Evolutionary conservation across 805 yeast genomes (phyloP).

Genomic region (Nakazawaea pomicola): DNA sequence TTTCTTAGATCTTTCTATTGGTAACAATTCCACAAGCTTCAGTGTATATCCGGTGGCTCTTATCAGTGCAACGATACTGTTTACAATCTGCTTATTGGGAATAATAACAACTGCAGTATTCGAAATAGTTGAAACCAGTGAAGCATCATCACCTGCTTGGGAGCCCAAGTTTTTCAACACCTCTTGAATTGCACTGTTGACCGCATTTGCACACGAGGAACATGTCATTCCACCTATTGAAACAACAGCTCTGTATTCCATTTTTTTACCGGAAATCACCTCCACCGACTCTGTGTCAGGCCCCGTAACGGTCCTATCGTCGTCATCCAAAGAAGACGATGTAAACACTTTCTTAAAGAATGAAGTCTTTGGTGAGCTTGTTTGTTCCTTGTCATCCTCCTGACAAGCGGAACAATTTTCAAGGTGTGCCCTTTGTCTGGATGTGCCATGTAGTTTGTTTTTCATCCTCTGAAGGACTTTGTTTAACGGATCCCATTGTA

Average conservation of each 20-base stretch:
- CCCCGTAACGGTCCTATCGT: too few species aligned
- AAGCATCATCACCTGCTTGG: constrained; percentile 15
- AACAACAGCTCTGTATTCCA: constrained; percentile 45
- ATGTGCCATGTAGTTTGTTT: constrained; percentile 17
- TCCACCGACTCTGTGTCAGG: constrained; percentile 18
- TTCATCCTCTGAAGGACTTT: constrained; percentile 16
- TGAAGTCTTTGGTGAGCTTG: constrained; percentile 15
- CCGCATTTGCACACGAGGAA: constrained; percentile 50
- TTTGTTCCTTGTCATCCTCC: constrained; percentile 17
- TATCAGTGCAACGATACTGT: constrained; percentile 42
- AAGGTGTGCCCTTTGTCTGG: constrained; percentile 29
- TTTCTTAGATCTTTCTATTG: constrained; percentile 43
- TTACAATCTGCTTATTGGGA: constrained; percentile 45
- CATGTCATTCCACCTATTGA: constrained; percentile 68
- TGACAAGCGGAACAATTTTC: constrained; percentile 38
- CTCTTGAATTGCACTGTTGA: constrained; percentile 36
- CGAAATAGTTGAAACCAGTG: constrained; percentile 41
- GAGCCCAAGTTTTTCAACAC: constrained; percentile 18
- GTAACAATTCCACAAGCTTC: constrained; percentile 52
- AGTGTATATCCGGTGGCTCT: constrained; percentile 44
- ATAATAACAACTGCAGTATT: constrained; percentile 50
- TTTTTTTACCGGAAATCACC: too few species aligned
- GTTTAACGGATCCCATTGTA: constrained; percentile 16
- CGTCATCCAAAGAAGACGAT: too few species aligned
- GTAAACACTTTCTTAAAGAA: constrained; percentile 12